Conservation (phyloP, 352 stramenopile genomes). For the Globisporangium paroecandrum region DNA sequence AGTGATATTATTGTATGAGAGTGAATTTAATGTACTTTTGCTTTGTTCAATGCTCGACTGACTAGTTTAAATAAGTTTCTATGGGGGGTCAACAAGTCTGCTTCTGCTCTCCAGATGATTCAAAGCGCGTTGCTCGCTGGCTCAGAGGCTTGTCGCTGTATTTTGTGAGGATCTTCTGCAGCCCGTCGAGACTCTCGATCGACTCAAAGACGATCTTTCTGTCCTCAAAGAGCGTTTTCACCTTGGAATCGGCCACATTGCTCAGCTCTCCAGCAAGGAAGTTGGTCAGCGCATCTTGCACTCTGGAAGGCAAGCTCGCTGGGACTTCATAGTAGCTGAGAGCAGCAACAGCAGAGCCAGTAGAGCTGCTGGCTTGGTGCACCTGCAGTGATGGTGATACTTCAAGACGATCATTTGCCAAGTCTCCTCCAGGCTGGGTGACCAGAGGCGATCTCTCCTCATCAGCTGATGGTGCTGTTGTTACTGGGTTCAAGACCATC, state of each 20-base stretch:
- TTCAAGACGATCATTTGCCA: too few relatives aligned
- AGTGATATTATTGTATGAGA: too few relatives aligned
- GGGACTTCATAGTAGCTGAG: not conserved
- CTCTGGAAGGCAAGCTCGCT: not conserved
- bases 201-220: constrained; percentile 4
- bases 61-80: too few relatives aligned
- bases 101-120: not conserved
- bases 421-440: too few relatives aligned
- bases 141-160: not conserved
- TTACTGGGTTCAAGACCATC: not conserved
- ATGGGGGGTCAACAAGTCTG: not conserved
- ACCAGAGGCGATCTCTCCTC: too few relatives aligned
- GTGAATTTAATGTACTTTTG: too few relatives aligned
- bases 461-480: not conserved
- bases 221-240: not conserved
- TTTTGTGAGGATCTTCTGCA: not conserved
- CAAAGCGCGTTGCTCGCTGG: not conserved
- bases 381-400: too few relatives aligned
- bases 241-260: not conserved
- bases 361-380: too few relatives aligned
- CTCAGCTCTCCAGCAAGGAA: constrained; percentile 1
- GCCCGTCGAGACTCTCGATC: not conserved
- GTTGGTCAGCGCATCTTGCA: not conserved
- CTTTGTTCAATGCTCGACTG: too few relatives aligned
- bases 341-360: not conserved